Conservation (phyloP, 257 asterid species). For the Eustoma russellianum region DNA sequence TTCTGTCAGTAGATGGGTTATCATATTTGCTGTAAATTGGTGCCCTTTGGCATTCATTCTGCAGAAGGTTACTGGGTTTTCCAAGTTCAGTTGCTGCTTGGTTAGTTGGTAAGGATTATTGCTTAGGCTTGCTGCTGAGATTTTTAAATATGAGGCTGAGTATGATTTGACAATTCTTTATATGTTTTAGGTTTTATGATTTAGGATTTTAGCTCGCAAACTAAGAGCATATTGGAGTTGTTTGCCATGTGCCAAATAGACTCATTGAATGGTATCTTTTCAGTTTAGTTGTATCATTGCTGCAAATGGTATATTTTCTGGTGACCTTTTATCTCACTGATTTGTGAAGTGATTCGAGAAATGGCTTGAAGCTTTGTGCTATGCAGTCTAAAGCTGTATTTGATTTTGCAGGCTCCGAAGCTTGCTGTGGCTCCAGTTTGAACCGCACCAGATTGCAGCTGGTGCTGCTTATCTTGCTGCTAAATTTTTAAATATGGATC, state of each 20-base stretch:
- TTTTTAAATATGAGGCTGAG: slow-evolving; percentile 15
- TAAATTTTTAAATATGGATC: slow-evolving; percentile 66
- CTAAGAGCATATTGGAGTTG: slow-evolving; percentile 15
- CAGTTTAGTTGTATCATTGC: slow-evolving; percentile 24
- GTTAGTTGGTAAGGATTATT: slow-evolving; percentile 76
- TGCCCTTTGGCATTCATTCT: slow-evolving; percentile 57
- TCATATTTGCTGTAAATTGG: slow-evolving; percentile 47
- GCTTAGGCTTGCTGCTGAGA: slow-evolving; percentile 44
- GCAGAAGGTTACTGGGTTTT: slow-evolving; percentile 77
- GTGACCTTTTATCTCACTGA: slow-evolving; percentile 5
- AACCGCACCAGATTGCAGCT: slow-evolving; percentile 97
- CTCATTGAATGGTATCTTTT: slow-evolving; percentile 16
- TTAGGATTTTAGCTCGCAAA: slow-evolving; percentile 10
- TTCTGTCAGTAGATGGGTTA: slow-evolving; percentile 42
- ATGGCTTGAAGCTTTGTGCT: slow-evolving; percentile 1
- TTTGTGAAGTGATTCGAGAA: too few relatives aligned
- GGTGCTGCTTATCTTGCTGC: slow-evolving; percentile 99
- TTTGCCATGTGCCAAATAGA: slow-evolving; percentile 25
- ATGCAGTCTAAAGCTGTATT: slow-evolving; percentile 8
- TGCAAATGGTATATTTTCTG: slow-evolving; percentile 30
- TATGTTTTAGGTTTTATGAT: slow-evolving; percentile 3
- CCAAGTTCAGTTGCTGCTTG: slow-evolving; percentile 75
- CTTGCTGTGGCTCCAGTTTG: slow-evolving; percentile 97
- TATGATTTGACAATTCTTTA: slow-evolving; percentile 4
- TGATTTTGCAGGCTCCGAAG: slow-evolving; percentile 72